Base-by-base conservation (phyloP, 2,329 filamentous ascomycete genomes). In the Davidsoniella virescens region DNA sequence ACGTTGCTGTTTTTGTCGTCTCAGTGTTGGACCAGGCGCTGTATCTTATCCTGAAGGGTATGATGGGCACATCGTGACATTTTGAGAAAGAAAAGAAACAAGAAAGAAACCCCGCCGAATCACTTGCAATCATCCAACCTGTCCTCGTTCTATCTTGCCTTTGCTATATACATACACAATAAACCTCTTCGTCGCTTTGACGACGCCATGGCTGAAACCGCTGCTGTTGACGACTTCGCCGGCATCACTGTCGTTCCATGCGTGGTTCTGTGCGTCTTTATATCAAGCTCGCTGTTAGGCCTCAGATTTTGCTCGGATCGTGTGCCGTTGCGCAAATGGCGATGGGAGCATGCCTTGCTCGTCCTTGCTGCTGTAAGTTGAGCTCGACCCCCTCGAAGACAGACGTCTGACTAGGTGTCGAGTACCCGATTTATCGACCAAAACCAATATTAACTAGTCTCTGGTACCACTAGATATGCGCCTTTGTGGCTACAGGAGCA, bases 281-380 rank as follows among this genome's bases (percentile, higher is more conserved):
- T 65, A 3, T 58, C 64, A 3, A 60, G 61, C 9, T 36, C 59
- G 1, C 55, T 62, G 36, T 57, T 63, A 12, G 52, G 54, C 4
- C 43, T 63, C 37, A 62, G 63, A 8, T 58, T 66, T 47, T 65
- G 61, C 49, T 63, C 63, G n/a, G 56, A 63, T 48, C 55, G 57
- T 12, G 53, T 57, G 9, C 53, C 65, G 47, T 59, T 64, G 25
- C 62, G 61, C 52, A 57, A 61, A 42, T 58, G 64, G 50, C 60
- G 60, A 44, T 44, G 56, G 17, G 63, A 65, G 46, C 63, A 66
- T 53, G 64, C 61, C 58, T 56, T 59, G 18, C 61, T 64, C 43
- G 38, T 66, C 14, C 52, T 60, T 12, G 59, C 63, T 2, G 53
- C 64, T 23, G 56, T 63, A 39, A 49, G 46, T 50, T 39, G 38